A percentile compares a stretch with the other conserved stretches of the same genome.
phyloP scores from a whole-genome alignment of 2,329 filamentous ascomycete genomes.

The Annulohypoxylon truncatum region DNA sequence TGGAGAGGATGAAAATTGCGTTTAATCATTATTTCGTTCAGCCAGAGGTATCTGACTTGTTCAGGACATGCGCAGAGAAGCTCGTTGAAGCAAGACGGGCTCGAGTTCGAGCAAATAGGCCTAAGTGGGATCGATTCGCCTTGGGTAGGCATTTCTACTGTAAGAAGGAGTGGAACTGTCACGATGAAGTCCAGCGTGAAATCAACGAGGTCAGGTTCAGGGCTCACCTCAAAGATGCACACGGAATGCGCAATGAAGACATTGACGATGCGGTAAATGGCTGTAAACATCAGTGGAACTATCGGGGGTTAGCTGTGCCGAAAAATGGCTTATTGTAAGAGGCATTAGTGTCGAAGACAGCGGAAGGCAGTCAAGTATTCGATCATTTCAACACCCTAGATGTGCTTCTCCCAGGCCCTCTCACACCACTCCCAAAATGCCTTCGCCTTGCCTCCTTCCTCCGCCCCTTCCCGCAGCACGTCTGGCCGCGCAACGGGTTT shows the following conservation, averaged over 20 bases:
- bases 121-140: slow-evolving; percentile 29
- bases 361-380: too few relatives aligned
- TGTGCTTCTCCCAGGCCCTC: too few relatives aligned
- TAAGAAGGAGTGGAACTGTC: slow-evolving; percentile 3
- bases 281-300: slow-evolving; percentile 8
- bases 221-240: slow-evolving; percentile 15
- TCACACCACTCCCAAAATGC: too few relatives aligned
- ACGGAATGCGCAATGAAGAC: background rate
- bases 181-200: slow-evolving; percentile 16
- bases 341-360: too few relatives aligned
- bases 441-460: too few relatives aligned
- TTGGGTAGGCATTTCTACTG: slow-evolving; percentile 26
- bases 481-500: too few relatives aligned
- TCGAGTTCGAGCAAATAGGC: background rate
- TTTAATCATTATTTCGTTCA: background rate
- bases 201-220: slow-evolving; percentile 20
- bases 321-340: too few relatives aligned
- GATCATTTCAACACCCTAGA: too few relatives aligned
- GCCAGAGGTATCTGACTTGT: background rate
- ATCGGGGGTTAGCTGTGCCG: too few relatives aligned
- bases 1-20: background rate
- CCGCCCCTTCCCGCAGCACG: too few relatives aligned
- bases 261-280: background rate
- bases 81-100: slow-evolving; percentile 1
- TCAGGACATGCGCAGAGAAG: background rate